Conservation (phyloP, 2,329 filamentous ascomycete species). For the Aspergillus uvarum region DNA sequence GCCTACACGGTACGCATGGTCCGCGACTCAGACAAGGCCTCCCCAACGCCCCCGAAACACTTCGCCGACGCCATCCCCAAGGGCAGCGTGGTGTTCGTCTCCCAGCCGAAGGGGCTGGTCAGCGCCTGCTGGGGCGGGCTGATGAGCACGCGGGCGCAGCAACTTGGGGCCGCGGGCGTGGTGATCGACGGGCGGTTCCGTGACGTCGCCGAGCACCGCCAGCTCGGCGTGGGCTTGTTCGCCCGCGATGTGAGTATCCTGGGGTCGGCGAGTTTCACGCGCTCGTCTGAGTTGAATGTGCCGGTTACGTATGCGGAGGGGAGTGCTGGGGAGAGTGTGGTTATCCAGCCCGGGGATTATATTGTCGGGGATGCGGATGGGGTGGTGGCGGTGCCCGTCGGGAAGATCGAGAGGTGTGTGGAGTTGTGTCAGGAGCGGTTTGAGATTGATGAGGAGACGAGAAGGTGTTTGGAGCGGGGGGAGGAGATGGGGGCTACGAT, state of each 20-base stretch:
- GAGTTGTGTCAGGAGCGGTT: constrained; percentile 34
- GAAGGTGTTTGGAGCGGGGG: constrained; percentile 29
- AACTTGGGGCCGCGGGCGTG: constrained; percentile 37
- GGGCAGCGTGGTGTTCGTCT: constrained; percentile 39
- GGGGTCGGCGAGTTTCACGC: constrained; percentile 37
- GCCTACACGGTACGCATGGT: constrained; percentile 38
- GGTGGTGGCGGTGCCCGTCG: constrained; percentile 21
- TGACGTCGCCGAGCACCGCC: constrained; percentile 36
- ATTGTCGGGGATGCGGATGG: constrained; percentile 38
- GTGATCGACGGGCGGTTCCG: constrained; percentile 43
- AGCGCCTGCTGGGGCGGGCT: constrained; percentile 42
- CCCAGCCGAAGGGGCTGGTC: constrained; percentile 32
- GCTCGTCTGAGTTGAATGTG: constrained; percentile 35
- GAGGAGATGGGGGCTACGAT: constrained; percentile 38
- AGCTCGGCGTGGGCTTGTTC: constrained; percentile 33
- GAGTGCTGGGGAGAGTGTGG: constrained; percentile 19
- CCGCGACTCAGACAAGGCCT: constrained; percentile 29
- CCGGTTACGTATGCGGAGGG: constrained; percentile 32
- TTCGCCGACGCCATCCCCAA: constrained; percentile 38
- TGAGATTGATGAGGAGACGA: constrained; percentile 38
- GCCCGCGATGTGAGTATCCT: constrained; percentile 33
- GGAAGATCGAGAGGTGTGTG: constrained; percentile 31
- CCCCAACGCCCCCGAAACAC: constrained; percentile 33
- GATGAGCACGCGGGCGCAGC: constrained; percentile 39
- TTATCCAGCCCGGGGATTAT: constrained; percentile 36